A percentile compares a stretch with the other conserved stretches of the same genome.
phyloP scores from a whole-genome alignment of 768 basidiomycete genomes.

The Mycena amicta region DNA sequence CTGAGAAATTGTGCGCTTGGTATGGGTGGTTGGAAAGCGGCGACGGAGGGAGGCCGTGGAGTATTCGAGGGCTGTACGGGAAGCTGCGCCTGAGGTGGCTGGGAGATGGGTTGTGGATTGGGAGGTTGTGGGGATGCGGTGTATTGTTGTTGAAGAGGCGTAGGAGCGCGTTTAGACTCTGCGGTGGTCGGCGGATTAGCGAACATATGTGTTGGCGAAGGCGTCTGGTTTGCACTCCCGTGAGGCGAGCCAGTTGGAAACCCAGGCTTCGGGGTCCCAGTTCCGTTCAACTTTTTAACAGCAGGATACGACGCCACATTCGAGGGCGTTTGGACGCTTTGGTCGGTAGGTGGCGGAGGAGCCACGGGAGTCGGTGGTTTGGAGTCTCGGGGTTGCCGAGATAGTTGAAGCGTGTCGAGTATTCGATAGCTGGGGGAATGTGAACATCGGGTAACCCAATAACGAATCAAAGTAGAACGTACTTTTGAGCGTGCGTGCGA shows the following conservation, averaged over 20 bases:
- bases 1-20: conserved; percentile 26
- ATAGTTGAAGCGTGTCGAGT: conserved; percentile 48
- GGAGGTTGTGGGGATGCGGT: conserved; percentile 31
- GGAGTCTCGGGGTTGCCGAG: conserved; percentile 15
- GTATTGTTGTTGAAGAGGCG: conserved; percentile 20
- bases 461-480: conserved; percentile 20
- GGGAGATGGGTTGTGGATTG: conserved; percentile 18
- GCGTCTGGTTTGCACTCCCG: conserved; percentile 20
- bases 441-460: conserved; percentile 5
- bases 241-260: conserved; percentile 16
- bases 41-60: conserved; percentile 21
- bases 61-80: conserved; percentile 1
- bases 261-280: conserved; percentile 16
- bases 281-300: conserved; percentile 29
- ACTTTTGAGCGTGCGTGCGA: conserved; percentile 56
- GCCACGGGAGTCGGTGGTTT: conserved; percentile 16
- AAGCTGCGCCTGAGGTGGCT: conserved; percentile 16
- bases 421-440: conserved; percentile 51
- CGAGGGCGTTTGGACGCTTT: neutral
- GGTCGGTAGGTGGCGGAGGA: neutral
- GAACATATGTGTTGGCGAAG: conserved; percentile 24
- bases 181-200: conserved; percentile 19
- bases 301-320: conserved; percentile 3
- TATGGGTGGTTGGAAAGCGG: conserved; percentile 24
- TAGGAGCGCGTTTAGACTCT: conserved; percentile 18